phyloP scores from a whole-genome alignment of 192 early-diverging fungal genomes.

The Backusella tarrabulga region DNA sequence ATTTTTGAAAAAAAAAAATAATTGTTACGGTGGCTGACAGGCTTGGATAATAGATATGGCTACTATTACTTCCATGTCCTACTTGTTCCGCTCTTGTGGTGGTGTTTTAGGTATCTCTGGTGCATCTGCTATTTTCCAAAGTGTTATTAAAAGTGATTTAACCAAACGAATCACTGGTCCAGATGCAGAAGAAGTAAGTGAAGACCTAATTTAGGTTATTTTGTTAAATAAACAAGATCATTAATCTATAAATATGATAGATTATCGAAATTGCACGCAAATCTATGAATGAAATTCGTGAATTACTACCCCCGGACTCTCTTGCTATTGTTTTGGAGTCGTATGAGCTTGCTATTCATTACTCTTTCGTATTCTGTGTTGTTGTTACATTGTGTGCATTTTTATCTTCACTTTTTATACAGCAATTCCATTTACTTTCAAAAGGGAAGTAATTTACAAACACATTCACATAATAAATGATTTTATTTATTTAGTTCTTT shows the following conservation, averaged over 20 bases:
- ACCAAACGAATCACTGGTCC: constrained; percentile 30
- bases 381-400: neutral
- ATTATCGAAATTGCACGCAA: constrained; percentile 25
- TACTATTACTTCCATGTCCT: constrained; percentile 48
- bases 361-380: constrained; percentile 10
- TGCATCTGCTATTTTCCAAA: constrained; percentile 43
- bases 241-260: neutral
- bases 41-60: constrained; percentile 55
- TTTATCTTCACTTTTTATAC: constrained; percentile 17
- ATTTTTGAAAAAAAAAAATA: constrained; percentile 26
- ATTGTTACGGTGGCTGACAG: constrained; percentile 30
- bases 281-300: constrained; percentile 23
- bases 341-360: constrained; percentile 14
- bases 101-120: constrained; percentile 56
- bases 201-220: neutral
- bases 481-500: neutral
- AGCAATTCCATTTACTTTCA: constrained; percentile 8
- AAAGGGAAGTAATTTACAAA: neutral
- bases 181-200: constrained; percentile 23
- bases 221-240: neutral
- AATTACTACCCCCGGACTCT: neutral
- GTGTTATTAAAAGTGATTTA: constrained; percentile 32
- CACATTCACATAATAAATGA: neutral
- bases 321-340: constrained; percentile 15
- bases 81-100: constrained; percentile 53